Base-by-base conservation (phyloP, 2,329 filamentous ascomycete genomes). In the Aspergillus persii region DNA sequence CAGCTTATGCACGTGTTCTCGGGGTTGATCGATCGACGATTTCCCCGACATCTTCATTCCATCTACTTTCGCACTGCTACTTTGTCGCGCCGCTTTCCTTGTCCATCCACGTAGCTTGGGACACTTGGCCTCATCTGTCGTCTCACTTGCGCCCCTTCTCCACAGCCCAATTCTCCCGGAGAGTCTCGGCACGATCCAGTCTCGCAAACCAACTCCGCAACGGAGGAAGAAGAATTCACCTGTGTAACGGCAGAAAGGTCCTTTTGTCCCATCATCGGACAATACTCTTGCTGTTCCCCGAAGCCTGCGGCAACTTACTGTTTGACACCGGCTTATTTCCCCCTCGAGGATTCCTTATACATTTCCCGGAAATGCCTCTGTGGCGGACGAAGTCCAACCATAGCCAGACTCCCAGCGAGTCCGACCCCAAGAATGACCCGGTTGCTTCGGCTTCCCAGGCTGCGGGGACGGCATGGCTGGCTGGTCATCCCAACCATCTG, bases 401-500 rank as follows among this genome's bases (percentile, higher is more conserved):
- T 57, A 65, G 59, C 62, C 66, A 74, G 63, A 64, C 67, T 52
- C 65, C 68, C 59, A 63, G 65, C 61, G 60, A 69, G 48, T 70
- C 70, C 36, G 68, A 69, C 11, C 67, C 67, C 2, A 70, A 75
- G 53, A 76, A 76, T 63, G 74, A 76, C 61, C 64, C 70, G 50
- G 65, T 66, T 52, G 74, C 71, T 12, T 74, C 74, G 26, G 74
- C 74, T 27, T 68, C 67, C 48, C 71, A 74, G 57, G 74, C 74
- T 15, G 64, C 72, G 6, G 71, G 74, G 26, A 73, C 69, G 9
- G 74, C 66, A 39, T 76, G 74, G 74, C 66, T 76, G 41, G 71
- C 71, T 8, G 92, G 91, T n/a, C 92, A 96, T 73, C 79, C 94
- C 50, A 89, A 91, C 52, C 89, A 94, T 75, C 82, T 97, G 61